These are phyloP conservation scores for Udeniomyces megalosporus DNA, from an alignment of 768 basidiomycete species.

Conservation along the genomic window DNA sequence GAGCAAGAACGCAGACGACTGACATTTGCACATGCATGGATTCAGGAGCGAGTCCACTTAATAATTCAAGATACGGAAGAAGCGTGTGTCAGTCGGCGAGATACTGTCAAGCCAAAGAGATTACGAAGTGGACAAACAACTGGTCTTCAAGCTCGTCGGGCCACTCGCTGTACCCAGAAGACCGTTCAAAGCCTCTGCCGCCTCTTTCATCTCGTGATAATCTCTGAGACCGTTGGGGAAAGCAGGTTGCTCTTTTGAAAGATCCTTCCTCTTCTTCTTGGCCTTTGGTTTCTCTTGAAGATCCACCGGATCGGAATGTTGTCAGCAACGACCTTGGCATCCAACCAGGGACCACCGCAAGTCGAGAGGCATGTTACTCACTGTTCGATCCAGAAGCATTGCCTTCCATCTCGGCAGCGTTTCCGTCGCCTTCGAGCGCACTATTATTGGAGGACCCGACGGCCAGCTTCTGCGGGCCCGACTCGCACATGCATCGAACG, in stretches of 20 bases:
- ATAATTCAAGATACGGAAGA: neutral
- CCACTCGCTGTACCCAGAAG: neutral
- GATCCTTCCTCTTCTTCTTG: constrained; percentile 10
- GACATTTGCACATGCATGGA: constrained; percentile 5
- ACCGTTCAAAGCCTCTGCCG: constrained; percentile 4
- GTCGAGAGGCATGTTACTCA: too few relatives aligned
- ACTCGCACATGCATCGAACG: constrained; percentile 15
- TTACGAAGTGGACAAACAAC: too few relatives aligned
- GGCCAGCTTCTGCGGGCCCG: neutral
- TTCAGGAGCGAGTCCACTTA: constrained; percentile 6
- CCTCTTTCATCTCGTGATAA: constrained; percentile 2
- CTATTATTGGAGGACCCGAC: too few relatives aligned
- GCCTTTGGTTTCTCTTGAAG: neutral
- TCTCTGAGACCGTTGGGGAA: constrained; percentile 16
- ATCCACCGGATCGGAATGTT: neutral
- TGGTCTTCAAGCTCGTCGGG: too few relatives aligned
- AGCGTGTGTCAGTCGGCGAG: neutral
- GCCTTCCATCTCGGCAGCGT: too few relatives aligned
- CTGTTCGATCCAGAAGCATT: neutral
- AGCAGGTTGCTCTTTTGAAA: neutral
- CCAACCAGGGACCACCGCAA: too few relatives aligned
- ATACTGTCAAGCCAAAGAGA: too few relatives aligned
- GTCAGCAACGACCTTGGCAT: too few relatives aligned
- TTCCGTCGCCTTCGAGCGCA: too few relatives aligned
- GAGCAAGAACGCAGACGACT: too few relatives aligned